A percentile compares a stretch with the other conserved stretches of the same genome.
phyloP scores from a whole-genome alignment of 371 early-diverging fungal species.

The Mucor plumbeus region DNA sequence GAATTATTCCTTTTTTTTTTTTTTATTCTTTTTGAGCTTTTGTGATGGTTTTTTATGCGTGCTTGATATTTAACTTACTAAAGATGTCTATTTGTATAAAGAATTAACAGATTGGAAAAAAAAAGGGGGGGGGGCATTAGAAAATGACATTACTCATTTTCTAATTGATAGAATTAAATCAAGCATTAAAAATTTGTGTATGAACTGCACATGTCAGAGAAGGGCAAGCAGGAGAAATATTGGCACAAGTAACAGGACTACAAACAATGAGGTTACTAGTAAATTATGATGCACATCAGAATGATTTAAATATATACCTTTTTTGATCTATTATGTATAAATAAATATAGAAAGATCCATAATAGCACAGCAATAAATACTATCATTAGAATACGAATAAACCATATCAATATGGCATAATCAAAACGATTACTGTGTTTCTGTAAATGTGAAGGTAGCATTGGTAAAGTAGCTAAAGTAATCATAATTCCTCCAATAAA shows the following conservation, averaged over 20 bases:
- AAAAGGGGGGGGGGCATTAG: too few species aligned
- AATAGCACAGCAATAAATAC: slow-evolving; percentile 11
- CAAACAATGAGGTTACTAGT: neutral
- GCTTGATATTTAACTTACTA: too few species aligned
- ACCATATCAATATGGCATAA: slow-evolving; percentile 30
- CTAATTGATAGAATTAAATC: neutral
- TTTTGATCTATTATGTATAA: slow-evolving; percentile 18
- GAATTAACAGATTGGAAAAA: too few species aligned
- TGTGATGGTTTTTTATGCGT: too few species aligned
- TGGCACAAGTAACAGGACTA: slow-evolving; percentile 24
- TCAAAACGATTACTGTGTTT: slow-evolving; percentile 7
- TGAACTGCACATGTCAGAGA: slow-evolving; percentile 22
- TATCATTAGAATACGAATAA: slow-evolving; percentile 23
- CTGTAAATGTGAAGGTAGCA: neutral
- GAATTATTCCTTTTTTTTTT: too few species aligned
- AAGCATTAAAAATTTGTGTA: too few species aligned
- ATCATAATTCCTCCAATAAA: slow-evolving; percentile 30
- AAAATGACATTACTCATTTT: too few species aligned
- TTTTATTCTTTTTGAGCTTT: too few species aligned
- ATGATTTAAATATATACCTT: neutral
- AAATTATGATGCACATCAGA: neutral
- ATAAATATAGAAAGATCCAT: slow-evolving; percentile 7
- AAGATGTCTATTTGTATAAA: too few species aligned
- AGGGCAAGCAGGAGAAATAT: slow-evolving; percentile 27
- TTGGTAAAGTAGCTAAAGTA: slow-evolving; percentile 41